Percentiles rank a stretch among this genome's conserved stretches.
phyloP scores from a whole-genome alignment of 768 basidiomycete species.

The Trametes maxima region DNA sequence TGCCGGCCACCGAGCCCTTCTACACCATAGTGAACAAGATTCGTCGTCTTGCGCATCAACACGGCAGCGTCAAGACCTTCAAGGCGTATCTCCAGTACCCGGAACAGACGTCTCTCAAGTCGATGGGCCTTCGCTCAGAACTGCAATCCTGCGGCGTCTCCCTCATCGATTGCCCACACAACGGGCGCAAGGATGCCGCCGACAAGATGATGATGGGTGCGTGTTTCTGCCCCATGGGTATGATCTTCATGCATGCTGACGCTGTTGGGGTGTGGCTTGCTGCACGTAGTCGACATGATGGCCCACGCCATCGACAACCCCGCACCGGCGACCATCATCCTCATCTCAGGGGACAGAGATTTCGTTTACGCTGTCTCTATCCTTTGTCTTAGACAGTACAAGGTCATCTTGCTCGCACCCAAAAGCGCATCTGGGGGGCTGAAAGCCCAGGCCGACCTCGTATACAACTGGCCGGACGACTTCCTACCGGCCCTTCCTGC shows the following conservation, averaged over 20 bases:
- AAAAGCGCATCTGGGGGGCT: conserved; percentile 43
- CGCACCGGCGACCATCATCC: conserved; percentile 53
- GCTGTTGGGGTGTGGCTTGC: neutral
- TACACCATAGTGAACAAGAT: conserved; percentile 48
- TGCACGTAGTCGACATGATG: conserved; percentile 61
- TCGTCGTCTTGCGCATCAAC: conserved; percentile 45
- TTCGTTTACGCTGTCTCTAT: conserved; percentile 57
- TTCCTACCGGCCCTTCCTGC: conserved; percentile 31
- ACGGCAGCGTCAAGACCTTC: conserved; percentile 51
- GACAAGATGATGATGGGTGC: conserved; percentile 56
- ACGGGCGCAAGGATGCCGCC: conserved; percentile 37
- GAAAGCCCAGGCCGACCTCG: conserved; percentile 54
- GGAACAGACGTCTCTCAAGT: conserved; percentile 39
- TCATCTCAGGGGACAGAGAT: conserved; percentile 70
- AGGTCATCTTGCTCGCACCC: conserved; percentile 35
- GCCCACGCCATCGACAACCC: conserved; percentile 65
- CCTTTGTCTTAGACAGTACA: conserved; percentile 17
- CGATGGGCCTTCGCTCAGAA: conserved; percentile 41
- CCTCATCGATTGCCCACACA: conserved; percentile 36
- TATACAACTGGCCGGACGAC: conserved; percentile 52
- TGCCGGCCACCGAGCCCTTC: conserved; percentile 41
- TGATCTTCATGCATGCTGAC: neutral
- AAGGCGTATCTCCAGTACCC: conserved; percentile 56
- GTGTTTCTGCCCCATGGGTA: neutral
- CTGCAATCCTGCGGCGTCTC: conserved; percentile 54